Evolutionary conservation across 495 filamentous ascomycete genomes (phyloP).

Genomic region (Xylaria acuta): DNA sequence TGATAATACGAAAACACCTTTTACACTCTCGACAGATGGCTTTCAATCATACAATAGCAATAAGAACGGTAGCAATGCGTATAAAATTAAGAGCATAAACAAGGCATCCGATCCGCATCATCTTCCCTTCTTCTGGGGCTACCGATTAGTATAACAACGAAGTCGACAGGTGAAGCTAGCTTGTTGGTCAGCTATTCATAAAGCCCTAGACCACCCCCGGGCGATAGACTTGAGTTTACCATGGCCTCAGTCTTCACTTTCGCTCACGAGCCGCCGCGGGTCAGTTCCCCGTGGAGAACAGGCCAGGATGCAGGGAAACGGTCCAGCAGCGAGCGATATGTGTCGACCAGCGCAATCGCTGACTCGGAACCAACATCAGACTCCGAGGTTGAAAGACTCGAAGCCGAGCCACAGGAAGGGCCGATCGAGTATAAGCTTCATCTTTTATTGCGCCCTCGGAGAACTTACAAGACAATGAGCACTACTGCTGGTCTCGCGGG

Average conservation of each 20-base stretch:
- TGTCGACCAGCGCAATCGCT: constrained; percentile 38
- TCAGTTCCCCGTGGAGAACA: constrained; percentile 87
- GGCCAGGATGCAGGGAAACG: constrained; percentile 47
- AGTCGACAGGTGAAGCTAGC: background rate
- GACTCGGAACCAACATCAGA: constrained; percentile 66
- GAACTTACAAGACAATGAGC: constrained; percentile 69
- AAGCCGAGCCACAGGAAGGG: constrained; percentile 91
- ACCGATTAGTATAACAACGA: background rate
- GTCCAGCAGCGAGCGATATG: constrained; percentile 38
- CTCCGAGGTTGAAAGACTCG: constrained; percentile 75
- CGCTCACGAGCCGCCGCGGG: constrained; percentile 83
- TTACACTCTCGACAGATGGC: constrained; percentile 39
- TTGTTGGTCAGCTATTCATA: constrained; percentile 4
- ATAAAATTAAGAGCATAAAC: constrained; percentile 28
- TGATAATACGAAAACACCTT: constrained; percentile 65
- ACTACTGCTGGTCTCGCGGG: constrained; percentile 46
- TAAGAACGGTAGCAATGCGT: constrained; percentile 29
- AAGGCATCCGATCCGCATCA: constrained; percentile 13
- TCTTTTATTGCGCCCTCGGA: constrained; percentile 79
- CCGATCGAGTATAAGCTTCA: constrained; percentile 97
- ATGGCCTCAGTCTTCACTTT: constrained; percentile 99
- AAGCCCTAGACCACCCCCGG: background rate
- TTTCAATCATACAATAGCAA: constrained; percentile 35
- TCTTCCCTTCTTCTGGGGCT: background rate
- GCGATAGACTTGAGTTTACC: constrained; percentile 10